Conservation (phyloP, 768 basidiomycete species). For the Xerocomus spinulosus region DNA sequence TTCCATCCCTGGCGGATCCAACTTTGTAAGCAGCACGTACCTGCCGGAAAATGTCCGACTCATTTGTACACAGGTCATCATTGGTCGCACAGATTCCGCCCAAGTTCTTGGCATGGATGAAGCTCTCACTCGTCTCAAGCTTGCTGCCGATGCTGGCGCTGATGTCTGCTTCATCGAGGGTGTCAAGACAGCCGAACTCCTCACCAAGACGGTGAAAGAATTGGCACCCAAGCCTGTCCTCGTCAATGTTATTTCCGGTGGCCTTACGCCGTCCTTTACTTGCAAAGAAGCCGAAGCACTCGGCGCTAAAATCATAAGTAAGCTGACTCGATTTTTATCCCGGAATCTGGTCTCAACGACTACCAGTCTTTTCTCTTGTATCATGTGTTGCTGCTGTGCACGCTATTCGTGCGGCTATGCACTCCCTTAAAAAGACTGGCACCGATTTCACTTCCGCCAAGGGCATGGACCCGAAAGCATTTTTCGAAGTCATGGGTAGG, state of each 20-base stretch:
- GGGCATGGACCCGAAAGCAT: conserved; percentile 74
- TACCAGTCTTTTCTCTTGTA: conserved; percentile 66
- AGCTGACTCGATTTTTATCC: conserved; percentile 20
- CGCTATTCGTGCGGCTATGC: conserved; percentile 75
- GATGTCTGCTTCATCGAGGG: conserved; percentile 84
- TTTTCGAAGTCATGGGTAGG: conserved; percentile 75
- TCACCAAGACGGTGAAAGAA: conserved; percentile 59
- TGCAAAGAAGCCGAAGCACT: conserved; percentile 60
- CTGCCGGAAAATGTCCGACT: not conserved
- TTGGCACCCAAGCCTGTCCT: conserved; percentile 73
- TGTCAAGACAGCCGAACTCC: conserved; percentile 61
- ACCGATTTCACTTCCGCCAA: conserved; percentile 58
- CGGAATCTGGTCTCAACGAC: not conserved
- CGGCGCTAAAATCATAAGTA: conserved; percentile 77
- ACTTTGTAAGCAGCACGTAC: conserved; percentile 48
- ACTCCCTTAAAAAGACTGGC: conserved; percentile 69
- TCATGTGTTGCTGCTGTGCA: conserved; percentile 76
- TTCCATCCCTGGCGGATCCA: conserved; percentile 66
- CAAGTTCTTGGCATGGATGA: conserved; percentile 80
- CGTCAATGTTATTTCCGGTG: conserved; percentile 77
- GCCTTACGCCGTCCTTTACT: conserved; percentile 72
- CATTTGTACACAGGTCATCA: conserved; percentile 46
- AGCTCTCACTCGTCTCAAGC: conserved; percentile 57
- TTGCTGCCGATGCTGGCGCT: conserved; percentile 69
- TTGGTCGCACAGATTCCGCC: conserved; percentile 74